These are phyloP conservation scores for Coriolopsis trogii DNA, from an alignment of 1,284 basidiomycete genomes.

Conservation along the genomic window DNA sequence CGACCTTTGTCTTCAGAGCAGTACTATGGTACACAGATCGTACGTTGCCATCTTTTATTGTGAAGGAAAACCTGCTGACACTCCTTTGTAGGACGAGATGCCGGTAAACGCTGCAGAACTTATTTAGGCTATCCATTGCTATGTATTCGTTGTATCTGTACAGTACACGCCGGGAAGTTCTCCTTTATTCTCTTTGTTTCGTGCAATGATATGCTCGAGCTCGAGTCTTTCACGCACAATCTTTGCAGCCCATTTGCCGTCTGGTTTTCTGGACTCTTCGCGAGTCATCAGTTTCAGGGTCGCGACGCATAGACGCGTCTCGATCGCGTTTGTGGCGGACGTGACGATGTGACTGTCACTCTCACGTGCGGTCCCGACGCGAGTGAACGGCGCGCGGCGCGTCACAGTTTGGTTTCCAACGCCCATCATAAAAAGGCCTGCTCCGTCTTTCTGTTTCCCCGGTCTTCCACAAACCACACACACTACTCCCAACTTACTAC, in stretches of 20 bases:
- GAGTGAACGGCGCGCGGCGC: slow-evolving; percentile 11
- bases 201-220: slow-evolving; percentile 20
- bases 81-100: slow-evolving; percentile 80
- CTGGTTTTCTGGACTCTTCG: background rate
- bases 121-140: slow-evolving; percentile 49
- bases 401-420: slow-evolving; percentile 23
- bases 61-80: slow-evolving; percentile 22
- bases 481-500: slow-evolving; percentile 6
- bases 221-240: slow-evolving; percentile 1
- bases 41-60: slow-evolving; percentile 39
- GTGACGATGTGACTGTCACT: slow-evolving; percentile 14
- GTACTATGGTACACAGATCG: slow-evolving; percentile 89
- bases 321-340: slow-evolving; percentile 12
- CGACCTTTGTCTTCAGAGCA: slow-evolving; percentile 54
- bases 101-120: slow-evolving; percentile 90
- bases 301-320: slow-evolving; percentile 5
- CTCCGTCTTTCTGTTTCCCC: background rate
- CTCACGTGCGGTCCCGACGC: slow-evolving; percentile 17
- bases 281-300: background rate
- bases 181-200: slow-evolving; percentile 17
- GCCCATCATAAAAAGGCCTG: slow-evolving; percentile 20
- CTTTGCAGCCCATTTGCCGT: background rate
- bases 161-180: slow-evolving; percentile 31
- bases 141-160: slow-evolving; percentile 47
- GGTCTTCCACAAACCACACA: slow-evolving; percentile 11